Evolutionary conservation across 1,139 yeast genomes (phyloP), one percentile per base, ranked within the genome.

Genomic region (Taphrina deformans): DNA sequence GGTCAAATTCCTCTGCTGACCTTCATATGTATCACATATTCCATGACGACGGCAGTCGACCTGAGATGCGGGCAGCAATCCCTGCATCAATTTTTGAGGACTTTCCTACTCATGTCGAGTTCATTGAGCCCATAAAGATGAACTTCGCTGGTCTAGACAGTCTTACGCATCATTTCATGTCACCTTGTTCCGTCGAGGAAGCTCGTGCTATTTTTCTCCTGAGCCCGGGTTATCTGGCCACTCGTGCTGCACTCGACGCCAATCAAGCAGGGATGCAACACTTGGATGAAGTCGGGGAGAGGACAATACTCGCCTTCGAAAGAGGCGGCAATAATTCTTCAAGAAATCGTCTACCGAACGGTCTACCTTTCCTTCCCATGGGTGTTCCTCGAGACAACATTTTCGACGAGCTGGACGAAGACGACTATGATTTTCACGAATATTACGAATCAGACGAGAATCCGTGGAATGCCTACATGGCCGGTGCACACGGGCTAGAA

Each of bases 151-250:
- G 48, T 10, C n/a, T 44, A 12, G 2, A 21, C 1, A 44, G 48
- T 21, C 48, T 44, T 1, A 44, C 48, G n/a, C 48, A 44, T 44
- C 48, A 44, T n/a, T 44, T 44, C 48, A 44, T 44, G 7, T 44
- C 48, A 5, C 48, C 48, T 10, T 44, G 48, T n/a, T 44, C 48
- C 7, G 9, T 44, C 24, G 48, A 44, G 48, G 48, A 44, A 44
- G 48, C 48, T 44, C 48, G 48, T 23, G 48, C 27, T n/a, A 21
- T n/a, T 18, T 12, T 44, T 10, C 48, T 44, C n/a, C n/a, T 21
- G 12, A 23, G 48, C 27, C 48, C 48, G n/a, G 24, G 3, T 5
- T 44, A 44, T 23, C 27, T 44, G 2, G 48, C 27, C 27, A 44
- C 26, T 7, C 24, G 48, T 9, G 48, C 48, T 44, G 48, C 48